These are phyloP conservation scores for Monilinia laxa DNA, from an alignment of 2,329 filamentous ascomycete genomes.

Conservation along the genomic window DNA sequence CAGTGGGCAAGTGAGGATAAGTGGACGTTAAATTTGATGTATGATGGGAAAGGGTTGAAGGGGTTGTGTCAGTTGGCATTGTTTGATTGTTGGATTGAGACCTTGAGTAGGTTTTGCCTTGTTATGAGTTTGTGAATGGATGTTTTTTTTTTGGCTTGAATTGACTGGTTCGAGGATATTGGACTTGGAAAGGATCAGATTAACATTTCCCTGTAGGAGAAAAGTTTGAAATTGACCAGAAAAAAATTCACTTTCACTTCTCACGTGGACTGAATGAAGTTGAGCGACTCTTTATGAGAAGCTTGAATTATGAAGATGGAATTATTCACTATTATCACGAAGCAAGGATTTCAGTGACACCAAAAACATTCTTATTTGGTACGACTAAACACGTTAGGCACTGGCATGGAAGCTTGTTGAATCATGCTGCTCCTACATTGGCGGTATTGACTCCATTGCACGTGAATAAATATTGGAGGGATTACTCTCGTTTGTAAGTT, in stretches of 20 bases:
- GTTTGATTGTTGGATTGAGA: neutral
- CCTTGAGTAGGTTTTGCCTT: neutral
- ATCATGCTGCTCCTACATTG: neutral
- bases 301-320: neutral
- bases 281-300: neutral
- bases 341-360: neutral
- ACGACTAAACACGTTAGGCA: neutral
- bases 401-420: neutral
- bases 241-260: neutral
- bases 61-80: constrained; percentile 5
- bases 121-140: neutral
- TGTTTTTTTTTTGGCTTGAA: neutral
- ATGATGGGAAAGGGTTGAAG: neutral
- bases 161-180: neutral
- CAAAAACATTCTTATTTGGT: neutral
- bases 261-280: neutral
- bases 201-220: neutral
- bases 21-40: neutral
- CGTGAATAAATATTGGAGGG: constrained; percentile 10
- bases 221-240: neutral
- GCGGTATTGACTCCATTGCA: neutral
- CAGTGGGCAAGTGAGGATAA: too few relatives aligned
- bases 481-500: neutral
- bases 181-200: neutral
- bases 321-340: neutral